phyloP scores from a whole-genome alignment of 2,329 filamentous ascomycete species.

The Ophiocordyceps camponoti-rufipedis region DNA sequence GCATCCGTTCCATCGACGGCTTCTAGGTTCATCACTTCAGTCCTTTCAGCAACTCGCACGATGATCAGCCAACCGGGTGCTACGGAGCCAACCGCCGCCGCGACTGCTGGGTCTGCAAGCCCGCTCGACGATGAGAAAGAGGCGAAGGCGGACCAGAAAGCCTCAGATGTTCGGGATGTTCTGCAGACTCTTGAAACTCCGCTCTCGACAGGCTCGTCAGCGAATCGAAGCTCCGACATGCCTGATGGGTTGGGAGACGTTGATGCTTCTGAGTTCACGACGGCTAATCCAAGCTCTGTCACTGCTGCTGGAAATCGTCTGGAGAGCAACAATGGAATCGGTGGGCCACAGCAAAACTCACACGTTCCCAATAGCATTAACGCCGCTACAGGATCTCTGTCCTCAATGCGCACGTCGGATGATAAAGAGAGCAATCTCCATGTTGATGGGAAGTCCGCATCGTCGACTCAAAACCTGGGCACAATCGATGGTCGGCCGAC shows the following conservation, averaged over 20 bases:
- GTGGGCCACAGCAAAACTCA: neutral
- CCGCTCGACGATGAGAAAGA: neutral
- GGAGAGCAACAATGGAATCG: no score
- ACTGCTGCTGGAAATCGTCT: no score
- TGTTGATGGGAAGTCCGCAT: neutral
- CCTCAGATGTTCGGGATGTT: neutral
- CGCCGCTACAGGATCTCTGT: neutral
- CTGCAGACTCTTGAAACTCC: neutral
- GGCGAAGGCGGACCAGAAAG: neutral
- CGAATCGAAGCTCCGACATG: neutral
- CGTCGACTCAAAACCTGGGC: neutral
- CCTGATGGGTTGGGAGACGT: neutral
- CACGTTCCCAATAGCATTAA: neutral
- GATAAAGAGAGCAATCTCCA: neutral
- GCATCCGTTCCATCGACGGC: neutral
- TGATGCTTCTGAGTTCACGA: neutral
- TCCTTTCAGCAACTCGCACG: neutral
- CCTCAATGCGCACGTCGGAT: neutral
- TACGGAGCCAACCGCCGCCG: neutral
- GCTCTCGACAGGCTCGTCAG: neutral
- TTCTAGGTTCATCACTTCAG: neutral
- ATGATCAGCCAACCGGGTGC: neutral
- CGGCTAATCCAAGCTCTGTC: no score
- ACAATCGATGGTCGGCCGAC: neutral
- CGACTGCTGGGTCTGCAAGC: neutral